Base-by-base conservation (phyloP, 805 yeast genomes). In the Blastobotrys muscicola region DNA sequence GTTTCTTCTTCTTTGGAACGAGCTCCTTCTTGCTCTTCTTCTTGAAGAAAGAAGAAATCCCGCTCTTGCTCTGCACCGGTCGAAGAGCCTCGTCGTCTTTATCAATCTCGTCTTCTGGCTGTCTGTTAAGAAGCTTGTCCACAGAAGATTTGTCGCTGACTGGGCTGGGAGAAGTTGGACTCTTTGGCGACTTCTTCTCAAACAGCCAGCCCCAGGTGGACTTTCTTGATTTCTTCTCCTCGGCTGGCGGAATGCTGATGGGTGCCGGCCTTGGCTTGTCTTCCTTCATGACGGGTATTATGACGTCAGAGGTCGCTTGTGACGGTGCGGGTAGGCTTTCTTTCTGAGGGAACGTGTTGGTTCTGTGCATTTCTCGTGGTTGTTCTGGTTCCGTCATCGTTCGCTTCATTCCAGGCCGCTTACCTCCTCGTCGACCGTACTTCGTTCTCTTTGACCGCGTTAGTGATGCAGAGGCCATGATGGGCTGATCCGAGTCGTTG, bases 401-500 rank as follows among this genome's bases (percentile, higher is more conserved):
- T 31, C 13, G 33, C 8, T 31, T 12, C 33, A 31, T 11, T 31
- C 13, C 13, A 4, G 33, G 33, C 8, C 13, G 13, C 8, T 31
- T 12, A 4, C 13, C 26, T 4, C 26, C 26, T 6, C 26, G 4
- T 20, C 26, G 26, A 6, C 42, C 44, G 42, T 54, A 50, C 20
- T 52, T 42, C 11, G 53, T 51, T 29, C 54, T 42, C 4, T 53
- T 51, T 8, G 57, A 45, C 11, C 57, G 45, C 12, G 55, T 41
- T 29, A 54, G 45, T 3, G 56, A 52, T 9, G 50, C 41, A n/a
- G 54, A 41, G 6, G 49, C 42, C 39, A 54, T 33, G 16, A 54
- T 51, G 1, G 55, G 54, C 41, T 51, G 45, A 32, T 54, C 57
- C 29, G 52, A 47, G 38, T 52, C 56, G 41, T 49, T 49, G 8